A percentile compares a stretch with the other conserved stretches of the same genome.
Conservation (phyloP, 2,329 filamentous ascomycete species). For the Aspergillus glaucus region DNA sequence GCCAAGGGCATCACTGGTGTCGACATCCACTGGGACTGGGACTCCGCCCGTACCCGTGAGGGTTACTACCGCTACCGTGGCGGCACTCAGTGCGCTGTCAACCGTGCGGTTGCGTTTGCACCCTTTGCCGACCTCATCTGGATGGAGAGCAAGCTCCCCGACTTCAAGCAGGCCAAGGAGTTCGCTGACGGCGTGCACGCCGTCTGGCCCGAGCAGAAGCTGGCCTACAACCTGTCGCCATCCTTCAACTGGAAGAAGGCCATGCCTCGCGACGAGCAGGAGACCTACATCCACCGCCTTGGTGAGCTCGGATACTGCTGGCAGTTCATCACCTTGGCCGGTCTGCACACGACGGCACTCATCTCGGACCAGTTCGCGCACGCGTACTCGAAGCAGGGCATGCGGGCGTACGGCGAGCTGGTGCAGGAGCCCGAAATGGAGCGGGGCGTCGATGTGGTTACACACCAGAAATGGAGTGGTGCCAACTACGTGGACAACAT, state of each 20-base stretch:
- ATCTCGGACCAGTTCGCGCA: conserved; percentile 84
- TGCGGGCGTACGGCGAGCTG: conserved; percentile 94
- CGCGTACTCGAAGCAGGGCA: conserved; percentile 73
- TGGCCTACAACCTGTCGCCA: conserved; percentile 95
- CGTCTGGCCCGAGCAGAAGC: conserved; percentile 92
- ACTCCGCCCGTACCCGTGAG: conserved; percentile 83
- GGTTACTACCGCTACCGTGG: conserved; percentile 92
- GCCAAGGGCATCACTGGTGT: conserved; percentile 70
- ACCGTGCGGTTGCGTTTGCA: conserved; percentile 83
- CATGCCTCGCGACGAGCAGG: conserved; percentile 85
- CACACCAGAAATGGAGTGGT: conserved; percentile 98
- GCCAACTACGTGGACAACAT: conserved; percentile 92
- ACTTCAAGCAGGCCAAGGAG: conserved; percentile 83
- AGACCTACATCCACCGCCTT: conserved; percentile 93
- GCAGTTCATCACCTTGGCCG: conserved; percentile 99
- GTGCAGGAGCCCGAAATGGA: conserved; percentile 98
- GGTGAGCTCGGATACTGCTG: conserved; percentile 90
- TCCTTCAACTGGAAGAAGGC: conserved; percentile 99
- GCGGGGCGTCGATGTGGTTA: conserved; percentile 83
- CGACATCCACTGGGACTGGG: conserved; percentile 92
- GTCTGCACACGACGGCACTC: conserved; percentile 89
- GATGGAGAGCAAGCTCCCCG: conserved; percentile 98
- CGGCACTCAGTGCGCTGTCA: conserved; percentile 84
- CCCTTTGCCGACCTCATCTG: conserved; percentile 95
- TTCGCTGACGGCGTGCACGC: conserved; percentile 92